Base-by-base conservation (phyloP, 2,329 filamentous ascomycete genomes). In the Xylariaceae sp. region DNA sequence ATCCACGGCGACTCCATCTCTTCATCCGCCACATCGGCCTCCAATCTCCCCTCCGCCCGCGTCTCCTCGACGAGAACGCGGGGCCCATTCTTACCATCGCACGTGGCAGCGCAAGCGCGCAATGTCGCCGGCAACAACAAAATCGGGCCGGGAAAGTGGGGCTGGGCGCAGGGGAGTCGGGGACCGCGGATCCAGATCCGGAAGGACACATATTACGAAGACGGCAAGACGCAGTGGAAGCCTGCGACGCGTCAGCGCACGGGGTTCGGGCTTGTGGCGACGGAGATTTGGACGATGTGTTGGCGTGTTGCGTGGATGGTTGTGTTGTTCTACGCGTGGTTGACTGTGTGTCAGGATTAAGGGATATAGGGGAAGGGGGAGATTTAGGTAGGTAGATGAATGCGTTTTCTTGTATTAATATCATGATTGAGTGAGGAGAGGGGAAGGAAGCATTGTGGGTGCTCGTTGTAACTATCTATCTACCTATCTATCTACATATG, bases 301-400 rank as follows among this genome's bases (percentile, higher is more conserved):
- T 85, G 82, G 75, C 78, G 82, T 52, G 85, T 92, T 2, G 78
- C 78, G 4, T 84, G 82, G 79, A 81, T 89, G 72, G 84, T 83
- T 17, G 72, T 86, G 50, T 64, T 76, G 11, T 85, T 86, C 71
- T 94, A 89, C 78, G 78, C 78, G 35, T 89, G 85, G 75, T 74
- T 93, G 66, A 78, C 87, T 4, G 5, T 5, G 58, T 84, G 82
- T 75, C 80, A 79, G 68, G 86, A 87, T 64, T 90, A 70, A 73
- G 10, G 48, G 1, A 23, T n/a, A 13, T 30, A 11, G 34, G 11
- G 35, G 15, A 42, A 1, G 23, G 35, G 3, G 35, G 5, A 18
- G 17, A 18, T 18, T 18, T 18, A 18, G 17, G 17, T 17, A 17
- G 17, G 17, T 18, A 18, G 17, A 18, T 18, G 17, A 18, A 18